These are phyloP conservation scores for Apiospora marii DNA, from an alignment of 2,329 filamentous ascomycete genomes.

Conservation along the genomic window DNA sequence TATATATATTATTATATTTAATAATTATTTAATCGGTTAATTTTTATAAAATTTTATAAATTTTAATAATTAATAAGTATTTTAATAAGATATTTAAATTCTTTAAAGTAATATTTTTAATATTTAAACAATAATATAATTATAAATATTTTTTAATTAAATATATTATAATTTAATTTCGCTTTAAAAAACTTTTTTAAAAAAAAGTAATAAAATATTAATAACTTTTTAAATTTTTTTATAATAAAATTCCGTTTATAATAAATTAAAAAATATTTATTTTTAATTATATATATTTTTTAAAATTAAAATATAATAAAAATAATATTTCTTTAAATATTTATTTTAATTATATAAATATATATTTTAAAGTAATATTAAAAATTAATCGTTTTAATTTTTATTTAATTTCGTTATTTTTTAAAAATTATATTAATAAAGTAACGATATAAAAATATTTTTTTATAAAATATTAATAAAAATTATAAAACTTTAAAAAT, in stretches of 20 bases:
- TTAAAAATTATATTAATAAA: not conserved
- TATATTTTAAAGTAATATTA: not conserved
- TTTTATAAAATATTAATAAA: slow-evolving; percentile 6
- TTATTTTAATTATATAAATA: not conserved
- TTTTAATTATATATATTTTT: not conserved
- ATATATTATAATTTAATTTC: no score
- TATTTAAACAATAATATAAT: not conserved
- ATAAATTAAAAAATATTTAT: not conserved
- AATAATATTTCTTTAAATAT: not conserved
- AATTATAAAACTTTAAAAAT: slow-evolving; percentile 11
- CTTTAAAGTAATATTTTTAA: not conserved
- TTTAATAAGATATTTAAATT: not conserved
- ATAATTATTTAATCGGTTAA: no score
- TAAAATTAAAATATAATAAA: not conserved
- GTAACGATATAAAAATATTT: not conserved
- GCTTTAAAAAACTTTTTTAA: no score
- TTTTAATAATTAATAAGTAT: not conserved
- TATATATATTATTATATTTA: no score
- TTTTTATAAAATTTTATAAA: not conserved
- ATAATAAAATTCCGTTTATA: not conserved
- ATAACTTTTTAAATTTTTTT: no score
- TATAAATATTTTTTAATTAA: not conserved
- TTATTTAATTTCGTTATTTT: not conserved
- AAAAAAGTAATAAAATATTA: no score
- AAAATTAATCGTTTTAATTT: not conserved